These are phyloP conservation scores for Lizonia empirigonia DNA, from an alignment of 2,329 filamentous ascomycete species.

Conservation along the genomic window DNA sequence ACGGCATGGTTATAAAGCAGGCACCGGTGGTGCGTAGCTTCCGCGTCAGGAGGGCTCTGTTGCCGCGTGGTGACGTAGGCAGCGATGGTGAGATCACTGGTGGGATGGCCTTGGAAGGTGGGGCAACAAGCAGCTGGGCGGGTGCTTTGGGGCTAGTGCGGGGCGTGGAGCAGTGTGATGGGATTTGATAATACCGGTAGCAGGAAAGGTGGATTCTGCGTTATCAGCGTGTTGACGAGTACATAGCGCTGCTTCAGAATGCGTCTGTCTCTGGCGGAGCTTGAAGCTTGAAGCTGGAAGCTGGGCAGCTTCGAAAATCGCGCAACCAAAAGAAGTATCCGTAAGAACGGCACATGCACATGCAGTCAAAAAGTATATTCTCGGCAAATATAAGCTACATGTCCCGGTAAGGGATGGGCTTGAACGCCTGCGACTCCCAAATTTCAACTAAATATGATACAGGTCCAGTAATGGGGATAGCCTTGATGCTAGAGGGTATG, in stretches of 20 bases:
- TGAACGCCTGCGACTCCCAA: constrained; percentile 13
- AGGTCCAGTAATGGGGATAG: not conserved
- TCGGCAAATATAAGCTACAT: constrained; percentile 3
- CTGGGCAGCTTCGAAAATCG: too few species aligned
- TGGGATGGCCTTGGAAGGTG: constrained; percentile 19
- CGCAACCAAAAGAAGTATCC: too few species aligned
- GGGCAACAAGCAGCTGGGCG: constrained; percentile 12
- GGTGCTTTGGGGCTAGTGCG: constrained; percentile 14
- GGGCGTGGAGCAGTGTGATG: not conserved
- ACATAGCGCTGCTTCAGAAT: not conserved
- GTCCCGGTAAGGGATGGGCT: not conserved
- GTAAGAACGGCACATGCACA: too few species aligned
- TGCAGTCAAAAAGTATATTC: constrained; percentile 8
- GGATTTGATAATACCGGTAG: not conserved
- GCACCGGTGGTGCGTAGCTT: constrained; percentile 10
- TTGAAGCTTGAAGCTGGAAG: too few species aligned
- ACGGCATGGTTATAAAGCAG: constrained; percentile 26
- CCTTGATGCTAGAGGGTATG: not conserved
- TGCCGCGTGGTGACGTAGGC: constrained; percentile 34
- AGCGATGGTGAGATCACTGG: constrained; percentile 15
- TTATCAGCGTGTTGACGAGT: too few species aligned
- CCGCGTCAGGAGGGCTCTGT: constrained; percentile 14
- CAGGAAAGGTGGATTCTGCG: too few species aligned
- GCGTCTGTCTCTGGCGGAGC: not conserved
- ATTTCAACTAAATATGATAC: constrained; percentile 12